Conservation (phyloP, 306 rosid genomes). For the Herpetospermum pedunculosum region DNA sequence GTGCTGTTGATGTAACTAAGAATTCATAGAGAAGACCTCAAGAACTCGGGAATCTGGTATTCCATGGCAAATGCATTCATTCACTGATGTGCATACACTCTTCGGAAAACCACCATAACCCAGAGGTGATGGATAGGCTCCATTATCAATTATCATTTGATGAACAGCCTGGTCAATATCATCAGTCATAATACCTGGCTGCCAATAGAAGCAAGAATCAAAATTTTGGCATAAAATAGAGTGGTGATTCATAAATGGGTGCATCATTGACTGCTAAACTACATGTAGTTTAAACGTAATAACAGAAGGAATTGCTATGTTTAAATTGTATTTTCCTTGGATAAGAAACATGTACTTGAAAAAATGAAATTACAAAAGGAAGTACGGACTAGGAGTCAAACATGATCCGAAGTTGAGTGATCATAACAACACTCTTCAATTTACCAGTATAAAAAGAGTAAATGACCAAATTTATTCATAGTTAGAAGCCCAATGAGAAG, state of each 20-base stretch:
- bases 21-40: constrained; percentile 40
- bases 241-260: background rate
- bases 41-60: constrained; percentile 82
- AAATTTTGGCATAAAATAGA: constrained; percentile 16
- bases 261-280: background rate
- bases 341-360: background rate
- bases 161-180: constrained; percentile 93
- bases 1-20: constrained; percentile 3
- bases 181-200: constrained; percentile 89
- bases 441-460: background rate
- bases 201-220: constrained; percentile 50
- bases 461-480: background rate
- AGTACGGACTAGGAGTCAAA: background rate
- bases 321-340: background rate
- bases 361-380: background rate
- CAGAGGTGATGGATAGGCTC: constrained; percentile 93
- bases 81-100: constrained; percentile 95
- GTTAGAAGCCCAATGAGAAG: background rate
- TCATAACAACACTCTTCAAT: background rate
- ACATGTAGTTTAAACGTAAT: background rate
- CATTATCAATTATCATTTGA: constrained; percentile 84
- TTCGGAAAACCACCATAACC: constrained; percentile 95
- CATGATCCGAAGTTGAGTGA: background rate
- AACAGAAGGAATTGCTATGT: background rate
- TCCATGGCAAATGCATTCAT: constrained; percentile 95